A percentile compares a stretch with the other conserved stretches of the same genome.
phyloP scores from a whole-genome alignment of 2,329 filamentous ascomycete genomes.

The Cladosporium cucumerinum region DNA sequence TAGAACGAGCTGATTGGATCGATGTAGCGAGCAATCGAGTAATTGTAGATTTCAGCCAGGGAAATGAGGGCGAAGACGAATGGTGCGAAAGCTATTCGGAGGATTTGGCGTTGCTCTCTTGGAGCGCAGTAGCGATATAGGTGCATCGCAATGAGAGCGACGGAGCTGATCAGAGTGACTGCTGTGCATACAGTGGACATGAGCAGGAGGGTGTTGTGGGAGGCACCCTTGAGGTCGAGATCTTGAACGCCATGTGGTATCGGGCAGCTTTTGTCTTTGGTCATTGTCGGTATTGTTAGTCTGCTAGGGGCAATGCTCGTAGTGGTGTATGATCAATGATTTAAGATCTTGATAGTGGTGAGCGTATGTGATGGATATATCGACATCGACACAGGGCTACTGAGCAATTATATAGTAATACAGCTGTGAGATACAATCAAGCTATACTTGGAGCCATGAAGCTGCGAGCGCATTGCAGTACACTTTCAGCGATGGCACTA shows the following conservation, averaged over 20 bases:
- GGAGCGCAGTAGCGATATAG: constrained; percentile 29
- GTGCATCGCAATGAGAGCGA: constrained; percentile 27
- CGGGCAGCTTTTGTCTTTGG: constrained; percentile 21
- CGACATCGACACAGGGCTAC: background rate
- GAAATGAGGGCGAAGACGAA: constrained; percentile 24
- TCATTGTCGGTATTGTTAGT: background rate
- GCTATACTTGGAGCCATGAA: background rate
- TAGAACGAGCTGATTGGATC: constrained; percentile 30
- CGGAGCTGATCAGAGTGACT: constrained; percentile 21
- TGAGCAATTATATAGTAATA: background rate
- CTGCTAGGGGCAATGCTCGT: background rate
- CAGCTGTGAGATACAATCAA: background rate
- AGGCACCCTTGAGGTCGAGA: constrained; percentile 34
- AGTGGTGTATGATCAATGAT: background rate
- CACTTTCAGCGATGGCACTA: background rate
- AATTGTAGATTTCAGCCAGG: constrained; percentile 27
- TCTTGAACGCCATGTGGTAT: constrained; percentile 33
- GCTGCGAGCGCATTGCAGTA: background rate
- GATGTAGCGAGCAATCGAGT: constrained; percentile 30
- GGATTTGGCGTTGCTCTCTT: constrained; percentile 32
- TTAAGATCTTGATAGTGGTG: background rate
- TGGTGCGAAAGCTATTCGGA: constrained; percentile 29
- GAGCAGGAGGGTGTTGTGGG: constrained; percentile 24
- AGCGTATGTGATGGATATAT: background rate
- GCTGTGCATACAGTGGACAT: constrained; percentile 20